A percentile compares a stretch with the other conserved stretches of the same genome.
Evolutionary conservation across 2,329 filamentous ascomycete species (phyloP).

Genomic region (Didymella keratinophila): DNA sequence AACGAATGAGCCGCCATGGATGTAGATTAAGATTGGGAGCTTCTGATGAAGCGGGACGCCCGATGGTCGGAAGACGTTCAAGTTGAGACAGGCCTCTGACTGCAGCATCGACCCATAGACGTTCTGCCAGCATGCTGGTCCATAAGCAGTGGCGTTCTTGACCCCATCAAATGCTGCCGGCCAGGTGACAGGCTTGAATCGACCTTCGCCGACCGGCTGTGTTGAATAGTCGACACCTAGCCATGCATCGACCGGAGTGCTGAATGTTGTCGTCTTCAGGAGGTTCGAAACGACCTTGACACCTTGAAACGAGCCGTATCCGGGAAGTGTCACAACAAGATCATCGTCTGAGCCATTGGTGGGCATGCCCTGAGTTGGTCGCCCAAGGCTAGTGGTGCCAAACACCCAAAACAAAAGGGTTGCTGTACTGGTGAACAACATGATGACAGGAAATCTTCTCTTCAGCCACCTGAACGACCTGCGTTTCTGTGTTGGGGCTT

Average conservation of each 20-base stretch:
- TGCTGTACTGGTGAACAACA: constrained; percentile 31
- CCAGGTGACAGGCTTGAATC: constrained; percentile 54
- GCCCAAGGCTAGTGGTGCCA: constrained; percentile 20
- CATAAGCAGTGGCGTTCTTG: constrained; percentile 51
- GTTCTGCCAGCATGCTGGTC: constrained; percentile 57
- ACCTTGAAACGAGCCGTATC: constrained; percentile 54
- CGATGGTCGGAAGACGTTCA: constrained; percentile 44
- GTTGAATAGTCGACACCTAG: constrained; percentile 59
- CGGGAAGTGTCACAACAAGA: constrained; percentile 47
- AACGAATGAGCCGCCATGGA: constrained; percentile 46
- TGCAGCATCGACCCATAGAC: constrained; percentile 41
- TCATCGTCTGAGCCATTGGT: constrained; percentile 22
- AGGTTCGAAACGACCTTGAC: constrained; percentile 49
- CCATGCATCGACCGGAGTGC: constrained; percentile 56
- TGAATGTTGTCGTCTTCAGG: constrained; percentile 42
- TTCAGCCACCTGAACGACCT: constrained; percentile 29
- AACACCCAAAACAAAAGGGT: constrained; percentile 36
- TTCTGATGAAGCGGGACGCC: constrained; percentile 38
- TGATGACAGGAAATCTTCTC: constrained; percentile 26
- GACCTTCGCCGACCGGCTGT: constrained; percentile 48
- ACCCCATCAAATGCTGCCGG: constrained; percentile 53
- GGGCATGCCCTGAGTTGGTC: constrained; percentile 9
- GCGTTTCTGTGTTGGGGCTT: constrained; percentile 8
- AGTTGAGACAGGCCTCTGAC: constrained; percentile 46
- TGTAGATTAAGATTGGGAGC: constrained; percentile 43